Base-by-base conservation (phyloP, 441 rosid genomes). In the Euphorbia celastroides region DNA sequence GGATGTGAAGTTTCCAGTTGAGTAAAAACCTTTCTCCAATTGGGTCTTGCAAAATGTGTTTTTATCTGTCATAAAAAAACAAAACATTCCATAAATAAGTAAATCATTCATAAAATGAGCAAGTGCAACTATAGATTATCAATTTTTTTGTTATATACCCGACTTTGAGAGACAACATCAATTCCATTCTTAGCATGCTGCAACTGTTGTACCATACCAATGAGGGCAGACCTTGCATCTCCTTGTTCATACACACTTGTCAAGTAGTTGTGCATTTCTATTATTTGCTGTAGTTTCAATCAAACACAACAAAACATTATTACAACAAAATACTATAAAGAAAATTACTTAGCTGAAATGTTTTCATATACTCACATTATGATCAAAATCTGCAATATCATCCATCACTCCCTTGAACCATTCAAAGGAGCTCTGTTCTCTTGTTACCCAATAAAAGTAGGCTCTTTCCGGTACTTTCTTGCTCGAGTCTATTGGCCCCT, bases 391-490 rank as follows among this genome's bases (percentile, higher is more conserved):
- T 30, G 96, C 97, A 30, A 94, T 80, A 38, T 94, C 99, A 80
- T 94, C 94, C 99, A 94, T 91, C 57, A 94, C 99, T 63, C 97
- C 99, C 72, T 91, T 94, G 55, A 94, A 94, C 99, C 99, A 94
- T 60, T 94, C 99, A 52, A 91, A 94, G 16, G 97, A 94, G 66
- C 82, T 78, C 81, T 94, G 99, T 72, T 94, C 99, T 77, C 97
- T 88, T 34, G 97, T 94, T 6, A 91, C 97, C 99, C 99, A 94
- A 68, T 88, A 91, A 61, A 94, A 94, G 56, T 94, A 94, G 0
- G 99, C 99, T 79, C 99, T 84, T 74, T 80, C 92, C 0, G 99
- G 93, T 65, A 77, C 81, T 74, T 77, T 86, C 74, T 74, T 81
- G 27, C 74, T 65, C 34, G 41, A 11, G 41, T 32, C 76, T 70